Conservation (phyloP, 306 rosid species). For the Cucumis hystrix region DNA sequence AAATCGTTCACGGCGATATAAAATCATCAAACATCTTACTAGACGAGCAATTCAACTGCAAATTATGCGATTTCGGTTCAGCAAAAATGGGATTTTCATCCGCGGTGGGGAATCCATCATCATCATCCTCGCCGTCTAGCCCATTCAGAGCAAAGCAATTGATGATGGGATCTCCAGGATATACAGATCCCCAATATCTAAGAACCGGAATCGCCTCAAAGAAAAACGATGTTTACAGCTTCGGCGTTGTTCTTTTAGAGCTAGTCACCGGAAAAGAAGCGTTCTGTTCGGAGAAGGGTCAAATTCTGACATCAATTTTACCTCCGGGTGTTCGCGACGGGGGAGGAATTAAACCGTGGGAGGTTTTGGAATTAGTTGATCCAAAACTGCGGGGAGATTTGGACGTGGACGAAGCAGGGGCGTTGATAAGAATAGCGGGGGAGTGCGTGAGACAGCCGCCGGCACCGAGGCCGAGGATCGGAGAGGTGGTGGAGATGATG, state of each 20-base stretch:
- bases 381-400: conserved; percentile 14
- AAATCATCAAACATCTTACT: conserved; percentile 34
- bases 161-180: conserved; percentile 47
- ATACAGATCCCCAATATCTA: conserved; percentile 38
- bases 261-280: conserved; percentile 33
- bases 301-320: conserved; percentile 11
- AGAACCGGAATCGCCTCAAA: conserved; percentile 42
- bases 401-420: conserved; percentile 20
- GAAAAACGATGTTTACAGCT: conserved; percentile 41
- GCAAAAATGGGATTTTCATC: conserved; percentile 43
- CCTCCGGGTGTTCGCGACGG: not conserved
- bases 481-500: conserved; percentile 11
- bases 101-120: not conserved
- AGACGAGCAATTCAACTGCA: conserved; percentile 20
- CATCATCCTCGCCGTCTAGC: not conserved
- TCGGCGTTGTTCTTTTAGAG: conserved; percentile 28
- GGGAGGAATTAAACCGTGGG: not conserved
- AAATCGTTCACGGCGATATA: conserved; percentile 38
- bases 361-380: conserved; percentile 16
- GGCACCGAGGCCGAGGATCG: conserved; percentile 22
- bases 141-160: conserved; percentile 11
- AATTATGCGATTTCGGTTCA: conserved; percentile 40
- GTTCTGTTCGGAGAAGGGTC: conserved; percentile 18
- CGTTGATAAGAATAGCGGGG: conserved; percentile 16
- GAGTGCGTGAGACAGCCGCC: conserved; percentile 26